Conservation (phyloP, 352 stramenopile species). For the Phytophthora sojae region DNA sequence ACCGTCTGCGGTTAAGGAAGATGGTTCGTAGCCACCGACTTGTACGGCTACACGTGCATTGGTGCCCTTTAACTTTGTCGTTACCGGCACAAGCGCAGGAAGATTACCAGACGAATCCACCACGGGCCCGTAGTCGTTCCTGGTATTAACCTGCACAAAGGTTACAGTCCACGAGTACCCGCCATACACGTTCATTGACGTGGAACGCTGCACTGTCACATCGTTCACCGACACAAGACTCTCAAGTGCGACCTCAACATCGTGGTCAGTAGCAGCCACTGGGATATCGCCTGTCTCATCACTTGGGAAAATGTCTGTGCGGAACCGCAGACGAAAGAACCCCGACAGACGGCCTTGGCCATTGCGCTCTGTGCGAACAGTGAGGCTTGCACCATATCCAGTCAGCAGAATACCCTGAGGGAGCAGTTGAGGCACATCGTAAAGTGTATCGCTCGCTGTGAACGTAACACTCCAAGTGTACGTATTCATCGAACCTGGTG, state of each 20-base stretch:
- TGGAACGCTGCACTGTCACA: constrained; percentile 64
- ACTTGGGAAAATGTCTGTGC: constrained; percentile 74
- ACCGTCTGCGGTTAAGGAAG: constrained; percentile 36
- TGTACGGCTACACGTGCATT: constrained; percentile 62
- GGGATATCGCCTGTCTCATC: constrained; percentile 78
- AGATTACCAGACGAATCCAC: constrained; percentile 74
- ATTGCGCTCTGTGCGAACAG: constrained; percentile 60
- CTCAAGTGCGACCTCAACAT: constrained; percentile 67
- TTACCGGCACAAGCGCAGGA: constrained; percentile 66
- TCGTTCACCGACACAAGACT: constrained; percentile 79
- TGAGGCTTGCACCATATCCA: constrained; percentile 59
- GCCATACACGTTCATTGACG: constrained; percentile 74
- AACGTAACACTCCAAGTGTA: constrained; percentile 88
- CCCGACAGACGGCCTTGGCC: constrained; percentile 73
- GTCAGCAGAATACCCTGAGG: constrained; percentile 61
- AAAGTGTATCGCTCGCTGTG: constrained; percentile 63
- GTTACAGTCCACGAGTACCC: constrained; percentile 90
- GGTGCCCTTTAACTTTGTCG: constrained; percentile 59
- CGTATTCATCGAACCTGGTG: constrained; percentile 45
- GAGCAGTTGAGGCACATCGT: constrained; percentile 65
- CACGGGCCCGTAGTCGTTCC: constrained; percentile 75
- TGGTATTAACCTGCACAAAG: constrained; percentile 82
- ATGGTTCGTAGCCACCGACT: constrained; percentile 58
- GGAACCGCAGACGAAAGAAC: constrained; percentile 74
- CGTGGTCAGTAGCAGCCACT: constrained; percentile 59